Base-by-base conservation (phyloP, 768 basidiomycete species). In the Coprinopsis cinerea region DNA sequence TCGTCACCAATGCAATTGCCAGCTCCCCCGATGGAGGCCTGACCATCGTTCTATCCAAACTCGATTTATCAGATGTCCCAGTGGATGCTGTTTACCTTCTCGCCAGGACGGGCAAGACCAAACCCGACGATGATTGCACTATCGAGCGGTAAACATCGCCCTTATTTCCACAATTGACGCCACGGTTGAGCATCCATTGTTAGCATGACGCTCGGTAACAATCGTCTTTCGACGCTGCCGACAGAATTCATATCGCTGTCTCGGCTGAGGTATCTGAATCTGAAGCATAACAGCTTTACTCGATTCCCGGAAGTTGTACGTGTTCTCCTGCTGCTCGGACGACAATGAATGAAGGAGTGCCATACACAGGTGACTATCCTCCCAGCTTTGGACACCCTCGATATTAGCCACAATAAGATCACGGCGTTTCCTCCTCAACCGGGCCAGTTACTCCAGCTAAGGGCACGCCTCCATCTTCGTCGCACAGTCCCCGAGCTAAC, bases 391-490 rank as follows among this genome's bases (percentile, higher is more conserved):
- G 95, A 99, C 67, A 95, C 93, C 51, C 71, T 99, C 55, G 96
- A 99, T 65, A 77, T 99, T 36, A 93, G 91, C 55, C 83, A 89
- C 56, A 99, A 99, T 70, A 90, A 85, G 67, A 80, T 99, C 57
- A 83, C 78, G 62, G 70, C 74, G 43, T 70, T 98, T 18, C 96
- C 96, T 10, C 67, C 78, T 3, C 76, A 83, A 53, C 88, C 93
- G 15, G 93, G 93, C 4, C 77, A 82, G 4, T 76, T 99, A 34
- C 65, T 77, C 44, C 78, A 85, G 51, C 81, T 99, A 53, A 78
- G 82, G 55, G 91, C 89, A 63, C 20, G 76, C 62, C 25, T 11
- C 10, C 35, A 7, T 23, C 23, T 15, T n/a, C 41, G 11, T 20
- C n/a, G 20, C 26, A 26, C 30, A 44, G 10, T 51, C 28, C 26